Evolutionary conservation across 176 grass and related monocot species (phyloP).

Genomic region (Phoenix dactylifera): DNA sequence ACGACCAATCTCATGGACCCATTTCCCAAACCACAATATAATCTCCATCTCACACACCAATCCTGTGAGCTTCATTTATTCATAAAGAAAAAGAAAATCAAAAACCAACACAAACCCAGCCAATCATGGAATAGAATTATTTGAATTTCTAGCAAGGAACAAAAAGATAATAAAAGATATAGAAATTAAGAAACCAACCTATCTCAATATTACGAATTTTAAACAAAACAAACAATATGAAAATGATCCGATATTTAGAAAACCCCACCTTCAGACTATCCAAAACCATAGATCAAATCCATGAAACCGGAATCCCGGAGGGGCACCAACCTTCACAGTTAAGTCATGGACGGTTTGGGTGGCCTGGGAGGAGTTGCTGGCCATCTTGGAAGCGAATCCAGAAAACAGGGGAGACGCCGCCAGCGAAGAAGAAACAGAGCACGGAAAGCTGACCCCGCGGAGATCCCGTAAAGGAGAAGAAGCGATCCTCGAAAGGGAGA

Average conservation of each 20-base stretch:
- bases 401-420: background rate
- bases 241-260: background rate
- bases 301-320: background rate
- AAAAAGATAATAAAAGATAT: no score
- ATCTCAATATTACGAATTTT: no score
- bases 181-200: no score
- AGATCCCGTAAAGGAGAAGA: background rate
- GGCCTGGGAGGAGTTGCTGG: slow-evolving; percentile 28
- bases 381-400: slow-evolving; percentile 36
- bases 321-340: slow-evolving; percentile 71
- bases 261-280: background rate
- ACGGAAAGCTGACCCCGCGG: background rate
- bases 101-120: no score
- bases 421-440: background rate
- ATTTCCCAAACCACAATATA: no score
- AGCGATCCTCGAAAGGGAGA: background rate
- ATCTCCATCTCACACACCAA: no score
- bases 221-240: no score
- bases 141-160: no score
- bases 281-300: background rate
- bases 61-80: no score
- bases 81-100: no score
- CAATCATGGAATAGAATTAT: no score
- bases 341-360: slow-evolving; percentile 68
- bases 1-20: no score